These are phyloP conservation scores for Neurospora sp. DNA, from an alignment of 2,329 filamentous ascomycete species.

Conservation along the genomic window DNA sequence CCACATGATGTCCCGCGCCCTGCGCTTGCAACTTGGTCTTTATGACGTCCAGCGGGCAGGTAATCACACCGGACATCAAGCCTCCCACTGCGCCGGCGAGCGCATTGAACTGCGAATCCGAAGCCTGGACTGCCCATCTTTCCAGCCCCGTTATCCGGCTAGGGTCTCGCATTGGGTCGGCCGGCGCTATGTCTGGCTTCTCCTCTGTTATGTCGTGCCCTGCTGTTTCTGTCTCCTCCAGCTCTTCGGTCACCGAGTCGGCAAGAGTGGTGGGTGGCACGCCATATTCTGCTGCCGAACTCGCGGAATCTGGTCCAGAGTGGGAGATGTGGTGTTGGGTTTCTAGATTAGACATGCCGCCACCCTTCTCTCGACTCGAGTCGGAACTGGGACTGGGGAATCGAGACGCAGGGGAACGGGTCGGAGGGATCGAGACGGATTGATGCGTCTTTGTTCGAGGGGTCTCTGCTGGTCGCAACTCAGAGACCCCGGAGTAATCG, in stretches of 20 bases:
- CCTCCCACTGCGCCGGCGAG: conserved; percentile 81
- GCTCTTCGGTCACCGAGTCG: neutral
- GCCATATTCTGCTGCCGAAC: conserved; percentile 20
- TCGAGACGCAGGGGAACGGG: neutral
- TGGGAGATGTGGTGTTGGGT: conserved; percentile 29
- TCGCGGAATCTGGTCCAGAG: conserved; percentile 14
- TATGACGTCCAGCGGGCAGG: conserved; percentile 95
- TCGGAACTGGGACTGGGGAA: neutral
- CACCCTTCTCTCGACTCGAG: neutral
- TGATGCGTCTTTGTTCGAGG: conserved; percentile 1
- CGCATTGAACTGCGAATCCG: conserved; percentile 63
- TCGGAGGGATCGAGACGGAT: neutral
- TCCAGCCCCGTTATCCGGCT: conserved; percentile 35
- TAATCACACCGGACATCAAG: conserved; percentile 87
- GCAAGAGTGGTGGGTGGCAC: conserved; percentile 2
- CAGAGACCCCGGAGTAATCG: conserved; percentile 6
- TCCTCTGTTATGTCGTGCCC: neutral
- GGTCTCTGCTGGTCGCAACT: conserved; percentile 5
- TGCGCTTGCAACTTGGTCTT: conserved; percentile 98
- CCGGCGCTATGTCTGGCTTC: neutral
- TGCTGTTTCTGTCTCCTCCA: neutral
- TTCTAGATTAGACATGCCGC: conserved; percentile 39
- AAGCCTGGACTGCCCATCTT: conserved; percentile 45
- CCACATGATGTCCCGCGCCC: conserved; percentile 52
- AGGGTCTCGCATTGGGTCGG: conserved; percentile 19